Percentiles rank a stretch among this genome's conserved stretches.
These are phyloP conservation scores for Cytospora piceae DNA, from an alignment of 2,329 filamentous ascomycete genomes.

Conservation along the genomic window DNA sequence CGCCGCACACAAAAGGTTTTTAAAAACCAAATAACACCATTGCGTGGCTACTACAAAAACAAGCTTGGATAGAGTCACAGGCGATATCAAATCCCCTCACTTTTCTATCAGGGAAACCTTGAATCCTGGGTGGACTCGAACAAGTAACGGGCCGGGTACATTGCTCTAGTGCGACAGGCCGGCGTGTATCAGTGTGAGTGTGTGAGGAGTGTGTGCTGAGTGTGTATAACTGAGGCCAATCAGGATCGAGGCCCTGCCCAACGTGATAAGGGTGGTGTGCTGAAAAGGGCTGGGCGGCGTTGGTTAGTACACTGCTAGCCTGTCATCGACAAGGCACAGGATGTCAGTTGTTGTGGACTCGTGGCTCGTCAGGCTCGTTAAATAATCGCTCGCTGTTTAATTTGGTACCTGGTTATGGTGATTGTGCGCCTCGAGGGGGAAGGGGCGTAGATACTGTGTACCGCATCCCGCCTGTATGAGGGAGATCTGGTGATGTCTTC, in stretches of 20 bases:
- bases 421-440: background rate
- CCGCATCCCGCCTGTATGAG: too few relatives aligned
- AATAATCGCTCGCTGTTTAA: conserved; percentile 9
- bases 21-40: too few relatives aligned
- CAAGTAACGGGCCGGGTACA: conserved; percentile 7
- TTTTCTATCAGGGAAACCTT: background rate
- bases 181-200: background rate
- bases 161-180: conserved; percentile 9
- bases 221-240: conserved; percentile 23
- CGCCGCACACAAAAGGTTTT: background rate
- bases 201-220: background rate
- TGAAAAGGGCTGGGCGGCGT: conserved; percentile 4
- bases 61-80: background rate
- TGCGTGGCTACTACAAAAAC: background rate
- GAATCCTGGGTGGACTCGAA: too few relatives aligned
- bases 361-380: conserved; percentile 1
- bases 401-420: background rate
- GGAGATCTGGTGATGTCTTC: background rate
- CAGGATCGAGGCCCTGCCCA: conserved; percentile 16
- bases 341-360: conserved; percentile 9
- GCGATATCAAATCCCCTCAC: too few relatives aligned
- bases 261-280: conserved; percentile 30
- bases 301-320: conserved; percentile 2
- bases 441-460: too few relatives aligned
- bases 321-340: background rate